phyloP scores from a whole-genome alignment of 2,329 filamentous ascomycete genomes.

The Trichoderma koningiopsis region DNA sequence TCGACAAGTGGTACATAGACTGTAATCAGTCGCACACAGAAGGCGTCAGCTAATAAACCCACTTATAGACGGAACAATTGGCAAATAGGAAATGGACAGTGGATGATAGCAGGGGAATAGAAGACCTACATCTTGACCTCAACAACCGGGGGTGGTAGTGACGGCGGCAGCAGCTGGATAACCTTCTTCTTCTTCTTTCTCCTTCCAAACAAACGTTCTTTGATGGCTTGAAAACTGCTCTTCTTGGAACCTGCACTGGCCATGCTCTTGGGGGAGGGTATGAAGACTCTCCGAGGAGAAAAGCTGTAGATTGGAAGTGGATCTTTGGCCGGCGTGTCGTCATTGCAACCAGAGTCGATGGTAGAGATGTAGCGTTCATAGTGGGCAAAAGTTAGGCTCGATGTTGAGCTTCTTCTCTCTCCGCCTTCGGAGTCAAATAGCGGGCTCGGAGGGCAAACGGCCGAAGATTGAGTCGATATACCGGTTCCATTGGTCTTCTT shows the following conservation, averaged over 20 bases:
- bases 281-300: slow-evolving; percentile 34
- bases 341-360: slow-evolving; percentile 45
- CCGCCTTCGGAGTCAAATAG: slow-evolving; percentile 22
- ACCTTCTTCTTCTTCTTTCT: slow-evolving; percentile 46
- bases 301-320: slow-evolving; percentile 37
- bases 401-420: slow-evolving; percentile 35
- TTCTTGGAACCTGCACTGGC: slow-evolving; percentile 49
- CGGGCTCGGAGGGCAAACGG: slow-evolving; percentile 36
- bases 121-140: slow-evolving; percentile 40
- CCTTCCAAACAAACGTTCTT: slow-evolving; percentile 44
- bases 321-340: slow-evolving; percentile 45
- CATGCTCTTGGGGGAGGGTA: slow-evolving; percentile 42
- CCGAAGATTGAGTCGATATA: slow-evolving; percentile 48
- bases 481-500: slow-evolving; percentile 45
- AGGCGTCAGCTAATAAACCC: not conserved
- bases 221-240: slow-evolving; percentile 50
- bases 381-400: slow-evolving; percentile 49
- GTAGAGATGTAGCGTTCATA: slow-evolving; percentile 56
- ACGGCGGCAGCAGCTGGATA: slow-evolving; percentile 30
- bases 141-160: slow-evolving; percentile 22
- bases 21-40: not conserved
- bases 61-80: not conserved
- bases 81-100: not conserved
- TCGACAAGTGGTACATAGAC: slow-evolving; percentile 49
- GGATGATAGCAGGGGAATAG: too few species aligned